Percentiles rank a stretch among this genome's conserved stretches.
Evolutionary conservation across 441 rosid genomes (phyloP).

Genomic region (Metrosideros polymorpha): DNA sequence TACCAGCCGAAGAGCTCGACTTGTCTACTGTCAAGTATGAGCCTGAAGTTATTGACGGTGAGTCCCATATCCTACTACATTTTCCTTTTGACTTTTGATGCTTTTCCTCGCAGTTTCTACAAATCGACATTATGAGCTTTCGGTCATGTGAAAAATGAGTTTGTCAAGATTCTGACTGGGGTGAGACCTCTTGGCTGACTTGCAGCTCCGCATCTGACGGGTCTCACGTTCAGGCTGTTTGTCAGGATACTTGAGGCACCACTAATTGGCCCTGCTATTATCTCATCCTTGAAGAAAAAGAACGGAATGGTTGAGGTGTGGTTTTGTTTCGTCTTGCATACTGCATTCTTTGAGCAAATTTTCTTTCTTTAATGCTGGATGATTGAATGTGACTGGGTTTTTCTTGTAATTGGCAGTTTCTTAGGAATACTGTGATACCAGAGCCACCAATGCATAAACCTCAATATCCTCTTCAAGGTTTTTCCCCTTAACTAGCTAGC

Average conservation of each 20-base stretch:
- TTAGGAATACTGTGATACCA: conserved; percentile 55
- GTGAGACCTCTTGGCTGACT: neutral
- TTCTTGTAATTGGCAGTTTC: conserved; percentile 29
- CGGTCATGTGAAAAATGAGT: neutral
- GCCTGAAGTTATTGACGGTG: conserved; percentile 54
- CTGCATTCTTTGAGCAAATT: neutral
- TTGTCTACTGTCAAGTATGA: conserved; percentile 49
- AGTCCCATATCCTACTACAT: neutral
- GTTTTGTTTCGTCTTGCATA: neutral
- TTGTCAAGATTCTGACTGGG: neutral
- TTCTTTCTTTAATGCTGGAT: neutral
- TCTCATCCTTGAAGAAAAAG: conserved; percentile 45
- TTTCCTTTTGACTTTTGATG: neutral
- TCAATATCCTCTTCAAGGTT: conserved; percentile 80
- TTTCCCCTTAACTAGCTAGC: neutral
- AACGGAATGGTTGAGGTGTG: conserved; percentile 57
- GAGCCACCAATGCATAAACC: conserved; percentile 88
- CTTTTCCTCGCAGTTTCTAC: neutral
- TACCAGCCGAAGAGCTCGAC: conserved; percentile 52
- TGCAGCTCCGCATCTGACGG: conserved; percentile 81
- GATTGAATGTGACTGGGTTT: neutral
- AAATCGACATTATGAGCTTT: neutral
- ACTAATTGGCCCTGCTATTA: conserved; percentile 45
- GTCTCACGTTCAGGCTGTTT: conserved; percentile 45
- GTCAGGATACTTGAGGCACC: conserved; percentile 57